Evolutionary conservation across 345 rosid genomes (phyloP).

Genomic region (Acer negundo): DNA sequence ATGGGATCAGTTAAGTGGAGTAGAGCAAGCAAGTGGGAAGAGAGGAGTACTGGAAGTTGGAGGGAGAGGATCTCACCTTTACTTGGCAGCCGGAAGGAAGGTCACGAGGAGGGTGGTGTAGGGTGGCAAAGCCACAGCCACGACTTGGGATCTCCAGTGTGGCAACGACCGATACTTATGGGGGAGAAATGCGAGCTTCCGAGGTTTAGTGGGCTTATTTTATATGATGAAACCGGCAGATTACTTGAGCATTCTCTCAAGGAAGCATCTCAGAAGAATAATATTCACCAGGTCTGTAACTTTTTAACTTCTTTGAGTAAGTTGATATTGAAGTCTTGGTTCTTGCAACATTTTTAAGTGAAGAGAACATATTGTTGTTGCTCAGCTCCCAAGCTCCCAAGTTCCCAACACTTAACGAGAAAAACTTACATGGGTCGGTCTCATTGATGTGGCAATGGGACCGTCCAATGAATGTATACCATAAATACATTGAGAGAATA

Average conservation of each 20-base stretch:
- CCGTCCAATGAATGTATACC: no score
- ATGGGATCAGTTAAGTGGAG: slow-evolving; percentile 78
- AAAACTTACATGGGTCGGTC: no score
- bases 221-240: slow-evolving; percentile 68
- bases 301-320: no score
- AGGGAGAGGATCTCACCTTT: slow-evolving; percentile 24
- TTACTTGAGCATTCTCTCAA: slow-evolving; percentile 40
- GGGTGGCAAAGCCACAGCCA: slow-evolving; percentile 63
- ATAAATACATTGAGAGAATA: no score
- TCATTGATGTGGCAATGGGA: no score
- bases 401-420: no score
- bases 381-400: no score
- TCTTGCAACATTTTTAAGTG: no score
- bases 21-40: slow-evolving; percentile 56
- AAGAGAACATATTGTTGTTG: no score
- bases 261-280: slow-evolving; percentile 20
- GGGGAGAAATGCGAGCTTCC: slow-evolving; percentile 88
- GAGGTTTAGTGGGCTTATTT: slow-evolving; percentile 71
- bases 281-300: slow-evolving; percentile 17
- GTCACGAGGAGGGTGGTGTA: slow-evolving; percentile 5
- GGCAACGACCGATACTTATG: slow-evolving; percentile 87
- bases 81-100: slow-evolving; percentile 31
- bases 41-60: slow-evolving; percentile 18
- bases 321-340: no score
- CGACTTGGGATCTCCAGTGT: slow-evolving; percentile 62